phyloP scores from a whole-genome alignment of 78 protist species.

The Ministeria vibrans region DNA sequence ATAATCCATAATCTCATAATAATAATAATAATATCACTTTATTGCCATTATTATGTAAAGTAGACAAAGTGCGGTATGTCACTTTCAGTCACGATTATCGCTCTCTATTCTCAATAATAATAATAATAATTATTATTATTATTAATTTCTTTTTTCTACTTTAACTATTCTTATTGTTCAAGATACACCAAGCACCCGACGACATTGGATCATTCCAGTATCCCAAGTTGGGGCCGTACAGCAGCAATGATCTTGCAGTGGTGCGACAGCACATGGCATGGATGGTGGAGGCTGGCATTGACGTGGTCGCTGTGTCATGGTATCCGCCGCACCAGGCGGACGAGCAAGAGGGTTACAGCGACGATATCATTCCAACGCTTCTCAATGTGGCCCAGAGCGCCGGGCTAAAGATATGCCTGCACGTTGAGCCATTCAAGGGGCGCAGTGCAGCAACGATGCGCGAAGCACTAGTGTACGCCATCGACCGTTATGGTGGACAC shows the following conservation, averaged over 20 bases:
- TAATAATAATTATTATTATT: too few relatives aligned
- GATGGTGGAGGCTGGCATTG: conserved; percentile 19
- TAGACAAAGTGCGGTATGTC: background rate
- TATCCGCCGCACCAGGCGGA: background rate
- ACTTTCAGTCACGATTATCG: too few relatives aligned
- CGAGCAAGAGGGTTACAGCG: background rate
- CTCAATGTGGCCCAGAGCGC: conserved; percentile 1
- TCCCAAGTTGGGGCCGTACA: conserved; percentile 42
- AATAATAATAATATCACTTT: background rate
- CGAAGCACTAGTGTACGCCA: conserved; percentile 13
- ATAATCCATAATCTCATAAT: background rate
- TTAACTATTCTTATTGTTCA: background rate
- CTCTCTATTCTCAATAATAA: background rate
- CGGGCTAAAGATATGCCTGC: conserved; percentile 28
- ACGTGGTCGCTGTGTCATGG: conserved; percentile 36
- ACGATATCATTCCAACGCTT: background rate
- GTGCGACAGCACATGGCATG: conserved; percentile 5
- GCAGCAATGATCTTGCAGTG: background rate
- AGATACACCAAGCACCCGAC: background rate
- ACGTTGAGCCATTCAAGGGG: conserved; percentile 48
- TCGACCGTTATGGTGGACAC: conserved; percentile 14
- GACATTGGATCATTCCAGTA: conserved; percentile 29
- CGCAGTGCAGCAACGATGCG: conserved; percentile 4
- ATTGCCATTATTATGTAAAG: background rate
- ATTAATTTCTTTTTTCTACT: background rate